A percentile compares a stretch with the other conserved stretches of the same genome.
phyloP scores from a whole-genome alignment of 192 early-diverging fungal species.

The Linnemannia schmuckeri region DNA sequence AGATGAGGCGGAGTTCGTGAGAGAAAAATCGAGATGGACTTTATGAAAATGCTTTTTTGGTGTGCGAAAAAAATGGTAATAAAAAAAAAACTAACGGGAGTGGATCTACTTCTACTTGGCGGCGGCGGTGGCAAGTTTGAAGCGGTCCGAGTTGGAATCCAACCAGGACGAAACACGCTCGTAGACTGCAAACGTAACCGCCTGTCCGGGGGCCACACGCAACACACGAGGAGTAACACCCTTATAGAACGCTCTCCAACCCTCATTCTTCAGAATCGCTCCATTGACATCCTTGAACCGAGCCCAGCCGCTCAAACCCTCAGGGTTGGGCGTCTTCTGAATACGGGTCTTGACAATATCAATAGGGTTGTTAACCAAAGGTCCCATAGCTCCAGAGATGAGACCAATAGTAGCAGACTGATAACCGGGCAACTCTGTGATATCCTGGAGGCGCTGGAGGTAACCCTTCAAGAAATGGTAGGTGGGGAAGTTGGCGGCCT shows the following conservation, averaged over 20 bases:
- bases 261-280: slow-evolving; percentile 89
- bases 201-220: slow-evolving; percentile 97
- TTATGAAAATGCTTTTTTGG: not conserved
- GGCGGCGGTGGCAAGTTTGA: slow-evolving; percentile 32
- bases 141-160: slow-evolving; percentile 55
- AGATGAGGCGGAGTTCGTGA: not conserved
- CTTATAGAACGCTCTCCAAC: slow-evolving; percentile 95
- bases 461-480: slow-evolving; percentile 93
- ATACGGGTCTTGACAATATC: slow-evolving; percentile 99
- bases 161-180: slow-evolving; percentile 88
- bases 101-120: slow-evolving; percentile 25
- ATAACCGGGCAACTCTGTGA: slow-evolving; percentile 84
- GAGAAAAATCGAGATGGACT: not conserved
- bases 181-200: slow-evolving; percentile 96
- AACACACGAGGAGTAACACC: slow-evolving; percentile 93
- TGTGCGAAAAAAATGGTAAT: too few species aligned
- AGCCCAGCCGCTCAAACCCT: slow-evolving; percentile 78
- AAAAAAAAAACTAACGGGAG: not conserved
- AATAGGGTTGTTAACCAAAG: slow-evolving; percentile 96
- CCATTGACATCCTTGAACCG: slow-evolving; percentile 83
- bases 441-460: slow-evolving; percentile 75
- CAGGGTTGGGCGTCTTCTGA: slow-evolving; percentile 84
- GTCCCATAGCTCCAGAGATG: slow-evolving; percentile 89
- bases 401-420: slow-evolving; percentile 92
- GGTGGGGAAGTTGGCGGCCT: slow-evolving; percentile 98